phyloP scores from a whole-genome alignment of 2,329 filamentous ascomycete genomes.

The Nothophoma quercina region DNA sequence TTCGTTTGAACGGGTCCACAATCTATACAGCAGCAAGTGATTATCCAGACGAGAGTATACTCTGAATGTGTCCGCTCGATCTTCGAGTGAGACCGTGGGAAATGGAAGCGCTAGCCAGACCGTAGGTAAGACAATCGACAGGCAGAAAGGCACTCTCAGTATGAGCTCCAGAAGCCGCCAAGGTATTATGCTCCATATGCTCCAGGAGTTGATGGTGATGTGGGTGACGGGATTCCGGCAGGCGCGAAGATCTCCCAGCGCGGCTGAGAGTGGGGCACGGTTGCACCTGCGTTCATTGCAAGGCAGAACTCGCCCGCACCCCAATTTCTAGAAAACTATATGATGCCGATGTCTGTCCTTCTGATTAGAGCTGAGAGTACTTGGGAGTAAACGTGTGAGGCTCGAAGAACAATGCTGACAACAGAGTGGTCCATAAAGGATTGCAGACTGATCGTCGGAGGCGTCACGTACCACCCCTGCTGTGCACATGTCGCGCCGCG shows the following conservation, averaged over 20 bases:
- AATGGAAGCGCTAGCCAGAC: background rate
- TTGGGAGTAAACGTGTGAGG: no score
- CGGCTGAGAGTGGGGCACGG: background rate
- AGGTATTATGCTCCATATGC: background rate
- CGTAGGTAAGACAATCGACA: background rate
- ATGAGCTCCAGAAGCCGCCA: background rate
- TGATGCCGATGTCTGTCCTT: no score
- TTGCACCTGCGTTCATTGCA: background rate
- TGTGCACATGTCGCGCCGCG: no score
- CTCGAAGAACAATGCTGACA: no score
- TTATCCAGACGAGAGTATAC: background rate
- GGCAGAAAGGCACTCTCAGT: background rate
- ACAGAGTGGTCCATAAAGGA: no score
- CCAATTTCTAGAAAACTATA: no score
- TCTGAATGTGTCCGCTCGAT: background rate
- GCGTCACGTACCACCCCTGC: no score
- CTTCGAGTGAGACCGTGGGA: background rate
- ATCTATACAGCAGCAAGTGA: background rate
- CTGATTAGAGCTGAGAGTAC: no score
- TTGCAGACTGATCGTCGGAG: no score
- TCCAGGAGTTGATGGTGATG: background rate
- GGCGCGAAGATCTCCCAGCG: background rate
- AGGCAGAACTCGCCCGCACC: background rate
- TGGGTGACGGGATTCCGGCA: background rate
- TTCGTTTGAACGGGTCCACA: background rate